These are phyloP conservation scores for Sphaceloma murrayae DNA, from an alignment of 2,329 filamentous ascomycete genomes.

Conservation along the genomic window DNA sequence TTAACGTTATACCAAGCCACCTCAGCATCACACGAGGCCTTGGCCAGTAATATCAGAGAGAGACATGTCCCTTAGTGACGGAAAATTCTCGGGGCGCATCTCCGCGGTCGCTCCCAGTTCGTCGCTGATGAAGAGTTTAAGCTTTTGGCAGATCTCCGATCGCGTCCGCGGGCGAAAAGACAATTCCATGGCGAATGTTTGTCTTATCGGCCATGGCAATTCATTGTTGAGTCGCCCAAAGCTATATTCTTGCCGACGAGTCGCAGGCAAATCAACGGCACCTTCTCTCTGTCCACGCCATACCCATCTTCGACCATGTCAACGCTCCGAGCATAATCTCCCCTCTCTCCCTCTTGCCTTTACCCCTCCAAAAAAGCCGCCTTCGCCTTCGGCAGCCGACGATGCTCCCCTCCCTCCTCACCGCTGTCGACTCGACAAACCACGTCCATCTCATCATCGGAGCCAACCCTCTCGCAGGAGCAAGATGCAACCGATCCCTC, in stretches of 20 bases:
- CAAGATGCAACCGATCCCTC: conserved; percentile 69
- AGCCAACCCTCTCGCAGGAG: conserved; percentile 74
- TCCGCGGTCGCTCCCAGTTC: conserved; percentile 14
- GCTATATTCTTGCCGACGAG: background rate
- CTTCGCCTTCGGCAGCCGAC: conserved; percentile 1
- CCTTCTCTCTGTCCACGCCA: background rate
- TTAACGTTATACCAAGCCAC: no score
- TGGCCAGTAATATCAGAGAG: no score
- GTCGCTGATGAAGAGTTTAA: no score
- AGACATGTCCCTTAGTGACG: no score
- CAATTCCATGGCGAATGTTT: conserved; percentile 1
- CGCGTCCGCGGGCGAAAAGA: background rate
- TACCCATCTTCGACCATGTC: background rate
- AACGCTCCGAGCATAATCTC: background rate
- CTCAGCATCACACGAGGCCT: no score
- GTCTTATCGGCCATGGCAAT: conserved; percentile 8
- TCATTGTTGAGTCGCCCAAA: background rate
- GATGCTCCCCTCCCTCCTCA: conserved; percentile 53
- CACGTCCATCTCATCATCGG: conserved; percentile 81
- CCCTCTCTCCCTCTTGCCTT: background rate
- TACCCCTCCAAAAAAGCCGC: conserved; percentile 1
- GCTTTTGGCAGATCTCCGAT: conserved; percentile 9
- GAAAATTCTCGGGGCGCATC: background rate
- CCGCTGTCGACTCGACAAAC: conserved; percentile 58
- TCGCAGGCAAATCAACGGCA: background rate